phyloP scores from a whole-genome alignment of 1,284 basidiomycete genomes.

The Rhodotorula sp. region DNA sequence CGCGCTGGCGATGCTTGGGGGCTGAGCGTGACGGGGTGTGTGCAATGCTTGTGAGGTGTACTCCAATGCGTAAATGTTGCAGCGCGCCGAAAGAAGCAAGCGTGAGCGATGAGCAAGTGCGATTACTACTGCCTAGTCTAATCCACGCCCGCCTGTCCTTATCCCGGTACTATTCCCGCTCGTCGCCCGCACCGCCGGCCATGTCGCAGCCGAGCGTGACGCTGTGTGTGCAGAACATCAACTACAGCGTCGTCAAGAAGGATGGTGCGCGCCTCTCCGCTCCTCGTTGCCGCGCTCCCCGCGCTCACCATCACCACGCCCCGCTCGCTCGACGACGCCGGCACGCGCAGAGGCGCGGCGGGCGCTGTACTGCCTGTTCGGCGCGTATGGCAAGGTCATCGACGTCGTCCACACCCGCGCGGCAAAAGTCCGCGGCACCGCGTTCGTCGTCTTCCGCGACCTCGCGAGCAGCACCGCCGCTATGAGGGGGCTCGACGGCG shows the following conservation, averaged over 20 bases:
- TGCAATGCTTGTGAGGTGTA: neutral
- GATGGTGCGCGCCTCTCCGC: slow-evolving; percentile 55
- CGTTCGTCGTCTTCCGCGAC: slow-evolving; percentile 93
- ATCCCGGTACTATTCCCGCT: neutral
- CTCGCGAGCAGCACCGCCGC: slow-evolving; percentile 85
- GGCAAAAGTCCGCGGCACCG: slow-evolving; percentile 87
- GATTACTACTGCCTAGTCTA: too few species aligned
- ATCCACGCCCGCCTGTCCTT: neutral
- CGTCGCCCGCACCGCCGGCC: neutral
- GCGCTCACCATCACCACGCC: neutral
- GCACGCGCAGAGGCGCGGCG: slow-evolving; percentile 65
- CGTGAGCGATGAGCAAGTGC: too few species aligned
- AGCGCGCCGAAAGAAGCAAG: neutral
- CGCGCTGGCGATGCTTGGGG: slow-evolving; percentile 72
- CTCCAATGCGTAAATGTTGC: neutral
- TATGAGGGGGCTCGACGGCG: slow-evolving; percentile 83
- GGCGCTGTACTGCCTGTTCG: slow-evolving; percentile 87
- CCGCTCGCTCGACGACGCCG: neutral
- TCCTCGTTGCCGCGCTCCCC: neutral
- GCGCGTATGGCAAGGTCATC: slow-evolving; percentile 87
- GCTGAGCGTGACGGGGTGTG: slow-evolving; percentile 33
- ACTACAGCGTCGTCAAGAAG: slow-evolving; percentile 85
- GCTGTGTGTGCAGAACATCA: slow-evolving; percentile 92
- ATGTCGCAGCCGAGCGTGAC: slow-evolving; percentile 69
- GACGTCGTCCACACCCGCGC: slow-evolving; percentile 92